Evolutionary conservation across 2,329 filamentous ascomycete species (phyloP).

Genomic region (Intubia oerlemansii): DNA sequence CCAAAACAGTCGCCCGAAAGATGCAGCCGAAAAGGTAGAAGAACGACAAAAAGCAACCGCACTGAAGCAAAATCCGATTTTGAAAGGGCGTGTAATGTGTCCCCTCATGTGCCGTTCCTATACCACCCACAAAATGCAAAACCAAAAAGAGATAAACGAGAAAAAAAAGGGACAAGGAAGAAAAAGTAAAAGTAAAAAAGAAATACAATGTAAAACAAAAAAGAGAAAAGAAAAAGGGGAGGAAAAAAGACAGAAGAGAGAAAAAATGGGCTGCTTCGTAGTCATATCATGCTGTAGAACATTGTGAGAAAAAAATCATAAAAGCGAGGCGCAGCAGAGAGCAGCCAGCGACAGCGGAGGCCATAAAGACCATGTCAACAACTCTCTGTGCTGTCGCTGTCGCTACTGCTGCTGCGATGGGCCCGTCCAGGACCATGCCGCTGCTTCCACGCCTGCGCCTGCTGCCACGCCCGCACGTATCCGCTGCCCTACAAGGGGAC

Average conservation of each 20-base stretch:
- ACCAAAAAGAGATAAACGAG: neutral
- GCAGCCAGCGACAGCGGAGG: too few relatives aligned
- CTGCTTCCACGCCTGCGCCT: slow-evolving; percentile 1
- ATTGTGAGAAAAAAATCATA: too few relatives aligned
- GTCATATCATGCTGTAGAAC: slow-evolving; percentile 11
- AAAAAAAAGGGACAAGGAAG: slow-evolving; percentile 1
- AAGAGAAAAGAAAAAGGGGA: neutral
- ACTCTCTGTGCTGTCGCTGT: neutral
- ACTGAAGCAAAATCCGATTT: too few relatives aligned
- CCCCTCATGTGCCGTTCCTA: too few relatives aligned
- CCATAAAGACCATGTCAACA: too few relatives aligned
- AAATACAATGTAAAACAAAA: neutral
- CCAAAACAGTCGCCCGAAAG: too few relatives aligned
- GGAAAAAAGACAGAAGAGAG: slow-evolving; percentile 3
- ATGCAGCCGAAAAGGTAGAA: too few relatives aligned
- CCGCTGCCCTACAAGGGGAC: slow-evolving; percentile 41
- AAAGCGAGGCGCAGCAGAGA: too few relatives aligned
- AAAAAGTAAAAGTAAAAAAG: neutral
- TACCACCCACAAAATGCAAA: too few relatives aligned
- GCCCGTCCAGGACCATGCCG: neutral
- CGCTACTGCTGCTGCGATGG: neutral
- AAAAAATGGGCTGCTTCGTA: slow-evolving; percentile 7
- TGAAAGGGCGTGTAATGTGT: too few relatives aligned
- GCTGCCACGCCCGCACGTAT: slow-evolving; percentile 2
- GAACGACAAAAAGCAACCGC: too few relatives aligned